These are phyloP conservation scores for Globisporangium splendens DNA, from an alignment of 352 stramenopile genomes.

Conservation along the genomic window DNA sequence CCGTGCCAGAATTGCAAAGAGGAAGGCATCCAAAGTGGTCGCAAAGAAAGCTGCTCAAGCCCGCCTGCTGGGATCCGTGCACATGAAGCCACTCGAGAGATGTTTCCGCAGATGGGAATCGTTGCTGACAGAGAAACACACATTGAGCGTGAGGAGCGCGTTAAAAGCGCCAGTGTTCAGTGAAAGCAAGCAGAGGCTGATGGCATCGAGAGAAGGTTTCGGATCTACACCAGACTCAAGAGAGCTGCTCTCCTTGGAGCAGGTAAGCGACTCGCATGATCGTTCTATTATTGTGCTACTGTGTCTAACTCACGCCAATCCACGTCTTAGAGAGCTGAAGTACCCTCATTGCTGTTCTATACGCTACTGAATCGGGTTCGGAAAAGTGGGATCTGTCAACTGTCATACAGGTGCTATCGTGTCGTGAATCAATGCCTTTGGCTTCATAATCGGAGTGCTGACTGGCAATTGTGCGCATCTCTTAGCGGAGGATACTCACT, in stretches of 20 bases:
- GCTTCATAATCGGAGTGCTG: not conserved
- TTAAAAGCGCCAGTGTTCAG: conserved; percentile 8
- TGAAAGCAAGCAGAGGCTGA: conserved; percentile 16
- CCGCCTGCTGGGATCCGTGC: conserved; percentile 35
- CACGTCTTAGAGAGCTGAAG: conserved; percentile 33
- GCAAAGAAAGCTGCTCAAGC: conserved; percentile 48
- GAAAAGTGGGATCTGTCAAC: conserved; percentile 57
- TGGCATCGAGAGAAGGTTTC: conserved; percentile 10
- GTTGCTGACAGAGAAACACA: conserved; percentile 40
- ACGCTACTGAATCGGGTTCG: conserved; percentile 68
- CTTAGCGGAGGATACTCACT: conserved; percentile 35
- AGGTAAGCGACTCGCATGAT: conserved; percentile 29
- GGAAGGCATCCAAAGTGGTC: conserved; percentile 33
- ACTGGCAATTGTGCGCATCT: not conserved
- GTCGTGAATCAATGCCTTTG: not conserved
- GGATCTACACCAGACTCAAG: conserved; percentile 3
- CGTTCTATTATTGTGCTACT: conserved; percentile 5
- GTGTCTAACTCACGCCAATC: not conserved
- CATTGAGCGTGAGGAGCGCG: conserved; percentile 36
- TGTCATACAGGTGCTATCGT: conserved; percentile 42
- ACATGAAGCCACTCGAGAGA: conserved; percentile 51
- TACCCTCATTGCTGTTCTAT: conserved; percentile 70
- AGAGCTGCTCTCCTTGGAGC: conserved; percentile 38
- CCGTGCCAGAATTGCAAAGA: conserved; percentile 35
- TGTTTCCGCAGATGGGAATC: conserved; percentile 62